A percentile compares a stretch with the other conserved stretches of the same genome.
phyloP scores from a whole-genome alignment of 305 asterid genomes.

The Nicotiana rustica region DNA sequence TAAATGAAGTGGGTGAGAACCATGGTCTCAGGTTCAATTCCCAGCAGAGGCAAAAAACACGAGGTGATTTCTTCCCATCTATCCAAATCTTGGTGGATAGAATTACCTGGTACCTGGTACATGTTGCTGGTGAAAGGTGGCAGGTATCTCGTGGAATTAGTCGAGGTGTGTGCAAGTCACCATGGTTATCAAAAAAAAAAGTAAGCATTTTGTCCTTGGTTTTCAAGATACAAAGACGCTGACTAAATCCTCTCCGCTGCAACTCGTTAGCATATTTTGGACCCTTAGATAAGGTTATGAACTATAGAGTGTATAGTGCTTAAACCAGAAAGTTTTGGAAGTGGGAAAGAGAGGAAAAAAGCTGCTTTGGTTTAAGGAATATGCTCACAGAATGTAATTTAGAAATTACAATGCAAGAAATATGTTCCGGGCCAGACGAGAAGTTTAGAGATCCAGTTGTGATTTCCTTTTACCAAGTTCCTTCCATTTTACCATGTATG shows the following conservation, averaged over 20 bases:
- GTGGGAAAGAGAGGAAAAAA: neutral
- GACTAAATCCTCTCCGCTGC: neutral
- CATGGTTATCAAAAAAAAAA: no score
- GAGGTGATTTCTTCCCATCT: no score
- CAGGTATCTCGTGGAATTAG: no score
- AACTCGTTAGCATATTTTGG: constrained; percentile 1
- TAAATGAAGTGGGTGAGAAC: no score
- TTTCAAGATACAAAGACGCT: neutral
- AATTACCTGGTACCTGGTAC: no score
- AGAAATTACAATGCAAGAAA: neutral
- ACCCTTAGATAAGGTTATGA: neutral
- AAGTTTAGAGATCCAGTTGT: neutral
- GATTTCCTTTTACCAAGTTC: neutral
- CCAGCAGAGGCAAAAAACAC: no score
- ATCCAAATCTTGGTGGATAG: no score
- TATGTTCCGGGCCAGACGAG: neutral
- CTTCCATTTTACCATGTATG: neutral
- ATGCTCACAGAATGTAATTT: neutral
- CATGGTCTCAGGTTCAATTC: no score
- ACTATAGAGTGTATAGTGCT: neutral
- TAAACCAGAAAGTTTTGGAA: neutral
- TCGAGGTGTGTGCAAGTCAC: no score
- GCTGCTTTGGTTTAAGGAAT: neutral
- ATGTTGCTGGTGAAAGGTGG: no score
- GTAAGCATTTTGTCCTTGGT: no score